These are phyloP conservation scores for Syzygium jambos DNA, from an alignment of 345 rosid genomes.

Conservation along the genomic window DNA sequence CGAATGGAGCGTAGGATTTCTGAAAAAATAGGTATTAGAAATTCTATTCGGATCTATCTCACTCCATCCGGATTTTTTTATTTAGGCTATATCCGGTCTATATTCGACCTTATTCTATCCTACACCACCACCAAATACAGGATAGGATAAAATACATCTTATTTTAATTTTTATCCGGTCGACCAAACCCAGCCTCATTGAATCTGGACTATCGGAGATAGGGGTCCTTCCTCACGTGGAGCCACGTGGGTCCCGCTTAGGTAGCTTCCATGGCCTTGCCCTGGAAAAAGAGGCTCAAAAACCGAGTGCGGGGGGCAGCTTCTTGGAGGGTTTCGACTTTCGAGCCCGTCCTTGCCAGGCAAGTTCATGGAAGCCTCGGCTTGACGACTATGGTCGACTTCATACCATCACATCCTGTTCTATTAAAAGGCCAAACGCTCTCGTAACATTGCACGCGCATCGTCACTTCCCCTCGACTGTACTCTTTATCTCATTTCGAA, in stretches of 20 bases:
- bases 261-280: not conserved
- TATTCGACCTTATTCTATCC: too few relatives aligned
- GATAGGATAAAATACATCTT: too few relatives aligned
- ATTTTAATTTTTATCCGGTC: too few relatives aligned
- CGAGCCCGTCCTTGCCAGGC: not conserved
- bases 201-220: not conserved
- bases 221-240: not conserved
- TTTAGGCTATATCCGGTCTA: too few relatives aligned
- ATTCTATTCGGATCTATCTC: too few relatives aligned
- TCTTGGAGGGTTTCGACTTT: not conserved
- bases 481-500: not conserved
- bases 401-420: not conserved
- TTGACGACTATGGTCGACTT: not conserved
- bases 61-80: too few relatives aligned
- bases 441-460: not conserved
- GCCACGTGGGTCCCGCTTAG: not conserved
- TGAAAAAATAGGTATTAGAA: too few relatives aligned
- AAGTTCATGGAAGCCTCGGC: not conserved
- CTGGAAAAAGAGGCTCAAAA: not conserved
- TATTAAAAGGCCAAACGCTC: not conserved
- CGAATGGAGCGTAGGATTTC: too few relatives aligned
- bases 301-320: not conserved
- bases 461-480: not conserved
- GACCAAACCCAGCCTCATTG: too few relatives aligned
- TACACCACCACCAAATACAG: too few relatives aligned